Conservation (phyloP, 73 alveolate genomes). For the Paramecium tetraurelia region DNA sequence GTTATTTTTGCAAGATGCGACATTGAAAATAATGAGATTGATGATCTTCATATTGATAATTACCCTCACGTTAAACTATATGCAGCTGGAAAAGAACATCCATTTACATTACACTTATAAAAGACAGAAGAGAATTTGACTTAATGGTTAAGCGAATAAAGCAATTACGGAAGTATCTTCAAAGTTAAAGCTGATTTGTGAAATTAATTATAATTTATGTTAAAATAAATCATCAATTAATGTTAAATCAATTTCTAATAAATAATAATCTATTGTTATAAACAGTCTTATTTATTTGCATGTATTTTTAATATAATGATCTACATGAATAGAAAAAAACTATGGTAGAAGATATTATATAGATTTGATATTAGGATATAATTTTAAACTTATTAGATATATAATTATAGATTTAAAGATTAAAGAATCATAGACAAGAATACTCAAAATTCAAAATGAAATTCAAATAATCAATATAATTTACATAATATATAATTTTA, state of each 20-base stretch:
- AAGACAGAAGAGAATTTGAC: background rate
- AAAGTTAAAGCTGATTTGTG: conserved; percentile 34
- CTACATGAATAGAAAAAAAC: too few relatives aligned
- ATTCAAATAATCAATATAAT: too few relatives aligned
- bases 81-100: conserved; percentile 36
- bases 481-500: too few relatives aligned
- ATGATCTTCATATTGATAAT: background rate
- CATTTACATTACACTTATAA: background rate
- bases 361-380: too few relatives aligned
- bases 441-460: too few relatives aligned
- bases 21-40: conserved; percentile 38
- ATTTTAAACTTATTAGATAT: too few relatives aligned
- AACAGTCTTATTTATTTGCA: too few relatives aligned
- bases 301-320: too few relatives aligned
- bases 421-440: too few relatives aligned
- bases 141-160: conserved; percentile 22
- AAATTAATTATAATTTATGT: background rate
- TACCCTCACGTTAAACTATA: conserved; percentile 40
- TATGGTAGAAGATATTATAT: too few relatives aligned
- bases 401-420: too few relatives aligned
- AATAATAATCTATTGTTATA: too few relatives aligned
- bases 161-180: conserved; percentile 25
- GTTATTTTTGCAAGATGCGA: conserved; percentile 37
- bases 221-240: background rate
- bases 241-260: background rate